A percentile compares a stretch with the other conserved stretches of the same genome.
These are phyloP conservation scores for Drechslera avenae DNA, from an alignment of 2,329 filamentous ascomycete species.

Conservation along the genomic window DNA sequence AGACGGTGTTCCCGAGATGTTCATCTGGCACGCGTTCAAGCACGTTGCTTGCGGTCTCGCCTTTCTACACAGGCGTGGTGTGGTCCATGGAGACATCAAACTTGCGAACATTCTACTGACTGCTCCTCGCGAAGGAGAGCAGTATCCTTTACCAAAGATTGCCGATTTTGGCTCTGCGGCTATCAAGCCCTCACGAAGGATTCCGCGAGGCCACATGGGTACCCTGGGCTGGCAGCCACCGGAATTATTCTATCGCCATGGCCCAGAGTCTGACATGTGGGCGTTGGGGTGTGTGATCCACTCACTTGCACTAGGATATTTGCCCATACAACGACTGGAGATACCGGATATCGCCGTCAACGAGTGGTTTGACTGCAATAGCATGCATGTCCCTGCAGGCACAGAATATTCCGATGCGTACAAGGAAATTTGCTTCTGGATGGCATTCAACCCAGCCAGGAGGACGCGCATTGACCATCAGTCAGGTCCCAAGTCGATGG, in stretches of 20 bases:
- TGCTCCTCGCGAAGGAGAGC: background rate
- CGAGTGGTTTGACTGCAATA: background rate
- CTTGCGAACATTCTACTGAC: slow-evolving; percentile 18
- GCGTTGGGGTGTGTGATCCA: background rate
- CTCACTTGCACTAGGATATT: background rate
- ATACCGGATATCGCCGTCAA: background rate
- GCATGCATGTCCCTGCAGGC: background rate
- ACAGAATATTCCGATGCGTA: too few species aligned
- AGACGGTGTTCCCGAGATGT: background rate
- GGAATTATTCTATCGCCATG: background rate
- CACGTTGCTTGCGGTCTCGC: slow-evolving; percentile 12
- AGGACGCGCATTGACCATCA: background rate
- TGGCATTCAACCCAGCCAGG: background rate
- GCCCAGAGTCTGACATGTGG: background rate
- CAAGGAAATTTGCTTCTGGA: background rate
- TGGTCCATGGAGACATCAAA: slow-evolving; percentile 13
- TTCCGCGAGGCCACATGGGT: background rate
- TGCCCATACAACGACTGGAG: background rate
- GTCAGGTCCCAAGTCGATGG: background rate
- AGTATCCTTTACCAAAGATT: slow-evolving; percentile 1
- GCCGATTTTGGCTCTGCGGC: slow-evolving; percentile 6
- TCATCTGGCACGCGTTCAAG: slow-evolving; percentile 2
- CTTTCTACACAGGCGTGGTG: slow-evolving; percentile 9
- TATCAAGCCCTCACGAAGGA: too few species aligned
- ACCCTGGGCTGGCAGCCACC: background rate